Evolutionary conservation across 176 grass and related monocot species (phyloP), one percentile per base, ranked within the genome.

Genomic region (Bolboschoenus planiculmis): DNA sequence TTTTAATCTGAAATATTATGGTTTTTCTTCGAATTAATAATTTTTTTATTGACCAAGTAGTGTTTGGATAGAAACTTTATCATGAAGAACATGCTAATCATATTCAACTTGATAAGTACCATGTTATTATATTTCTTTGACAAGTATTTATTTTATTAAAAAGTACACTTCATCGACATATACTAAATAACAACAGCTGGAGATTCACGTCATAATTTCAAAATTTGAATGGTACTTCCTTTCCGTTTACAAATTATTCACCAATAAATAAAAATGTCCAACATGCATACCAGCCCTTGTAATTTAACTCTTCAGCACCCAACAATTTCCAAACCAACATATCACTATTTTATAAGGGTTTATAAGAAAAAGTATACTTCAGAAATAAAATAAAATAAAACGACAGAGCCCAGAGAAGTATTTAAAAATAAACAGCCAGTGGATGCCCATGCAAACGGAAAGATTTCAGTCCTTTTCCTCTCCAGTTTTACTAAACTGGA

Each of bases 361-460:
- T 43, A 20, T 10, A 79, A 23, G 4, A 1, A 56, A 79, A 79
- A 51, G 42, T 51, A 37, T 20, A n/a, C n/a, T n/a, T n/a, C n/a
- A n/a, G n/a, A n/a, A n/a, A n/a, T n/a, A n/a, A n/a, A n/a, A n/a
- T n/a, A n/a, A n/a, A n/a, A n/a, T n/a, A n/a, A n/a, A n/a, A n/a
- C n/a, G n/a, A n/a, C n/a, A n/a, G n/a, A n/a, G n/a, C n/a, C n/a
- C n/a, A n/a, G n/a, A n/a, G n/a, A n/a, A n/a, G 4, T 31, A n/a
- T 66, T 70, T 39, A 27, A 50, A 77, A 24, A 77, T 27, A 51
- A 77, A 77, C n/a, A 7, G 42, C 16, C 51, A 80, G 34, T 34
- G 78, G 78, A 80, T 14, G 78, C 16, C 7, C 78, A 81, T 42
- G 35, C 56, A 40, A 81, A 81, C 56, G 56, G 21, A 50, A 27